phyloP scores from a whole-genome alignment of 1,284 basidiomycete species.

The Grifola frondosa region DNA sequence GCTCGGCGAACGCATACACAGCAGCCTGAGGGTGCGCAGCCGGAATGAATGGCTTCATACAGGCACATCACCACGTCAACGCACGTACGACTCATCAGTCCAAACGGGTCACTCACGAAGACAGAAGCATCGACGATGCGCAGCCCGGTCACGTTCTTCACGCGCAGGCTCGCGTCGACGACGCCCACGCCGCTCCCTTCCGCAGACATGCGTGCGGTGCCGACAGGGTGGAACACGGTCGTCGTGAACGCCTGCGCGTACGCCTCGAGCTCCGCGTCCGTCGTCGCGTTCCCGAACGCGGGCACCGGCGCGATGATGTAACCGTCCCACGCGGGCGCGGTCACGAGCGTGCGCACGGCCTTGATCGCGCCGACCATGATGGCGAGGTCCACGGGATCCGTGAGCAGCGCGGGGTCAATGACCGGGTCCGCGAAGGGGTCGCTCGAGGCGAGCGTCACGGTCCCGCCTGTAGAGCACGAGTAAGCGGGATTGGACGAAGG shows the following conservation, averaged over 20 bases:
- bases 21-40: conserved; percentile 22
- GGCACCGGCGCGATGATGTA: conserved; percentile 3
- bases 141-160: conserved; percentile 31
- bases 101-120: conserved; percentile 22
- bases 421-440: conserved; percentile 23
- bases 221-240: conserved; percentile 12
- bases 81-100: not conserved
- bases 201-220: conserved; percentile 15
- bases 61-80: not conserved
- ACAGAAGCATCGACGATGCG: conserved; percentile 36
- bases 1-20: conserved; percentile 25
- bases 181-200: conserved; percentile 17
- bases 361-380: conserved; percentile 19
- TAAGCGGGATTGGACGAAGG: no score
- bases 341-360: conserved; percentile 16
- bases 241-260: conserved; percentile 5
- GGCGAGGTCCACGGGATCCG: conserved; percentile 16
- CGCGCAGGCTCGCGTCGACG: conserved; percentile 30
- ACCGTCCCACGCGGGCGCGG: conserved; percentile 17
- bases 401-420: conserved; percentile 23
- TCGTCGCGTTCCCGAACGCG: conserved; percentile 4
- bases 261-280: conserved; percentile 13
- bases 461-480: conserved; percentile 18
- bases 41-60: conserved; percentile 20
- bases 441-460: conserved; percentile 21